Conservation (phyloP, 208 protist genomes). For the Leishmania guyanensis region DNA sequence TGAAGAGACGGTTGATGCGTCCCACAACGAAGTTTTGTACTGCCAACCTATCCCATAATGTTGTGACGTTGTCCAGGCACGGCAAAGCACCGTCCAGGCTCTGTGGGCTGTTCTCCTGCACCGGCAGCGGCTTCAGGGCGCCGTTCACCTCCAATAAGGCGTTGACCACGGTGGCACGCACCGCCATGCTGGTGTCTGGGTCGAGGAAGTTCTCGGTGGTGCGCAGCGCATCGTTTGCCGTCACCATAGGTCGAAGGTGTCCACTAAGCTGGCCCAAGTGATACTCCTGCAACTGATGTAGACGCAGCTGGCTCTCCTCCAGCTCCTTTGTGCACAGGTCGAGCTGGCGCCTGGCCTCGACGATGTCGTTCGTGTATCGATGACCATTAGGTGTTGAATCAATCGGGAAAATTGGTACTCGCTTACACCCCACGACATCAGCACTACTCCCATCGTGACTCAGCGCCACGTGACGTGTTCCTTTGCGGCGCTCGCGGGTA, state of each 20-base stretch:
- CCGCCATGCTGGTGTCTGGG: slow-evolving; percentile 63
- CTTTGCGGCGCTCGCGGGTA: slow-evolving; percentile 24
- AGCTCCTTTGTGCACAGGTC: slow-evolving; percentile 52
- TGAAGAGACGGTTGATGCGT: slow-evolving; percentile 66
- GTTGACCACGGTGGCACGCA: slow-evolving; percentile 56
- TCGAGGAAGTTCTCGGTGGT: slow-evolving; percentile 59
- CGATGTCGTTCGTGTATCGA: slow-evolving; percentile 39
- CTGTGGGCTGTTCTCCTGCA: not conserved
- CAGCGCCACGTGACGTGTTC: not conserved
- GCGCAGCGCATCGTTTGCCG: slow-evolving; percentile 33
- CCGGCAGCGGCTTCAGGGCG: slow-evolving; percentile 19
- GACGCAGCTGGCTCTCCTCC: slow-evolving; percentile 33
- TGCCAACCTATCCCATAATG: slow-evolving; percentile 44
- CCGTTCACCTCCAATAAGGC: slow-evolving; percentile 53
- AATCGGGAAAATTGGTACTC: not conserved
- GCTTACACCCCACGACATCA: not conserved
- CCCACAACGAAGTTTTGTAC: slow-evolving; percentile 69
- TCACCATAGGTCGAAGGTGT: slow-evolving; percentile 36
- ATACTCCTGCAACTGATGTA: slow-evolving; percentile 49
- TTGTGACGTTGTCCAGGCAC: slow-evolving; percentile 32
- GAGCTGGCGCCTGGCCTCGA: slow-evolving; percentile 46
- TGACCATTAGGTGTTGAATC: not conserved
- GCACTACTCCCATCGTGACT: not conserved
- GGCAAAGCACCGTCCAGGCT: slow-evolving; percentile 16
- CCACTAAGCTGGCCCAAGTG: slow-evolving; percentile 72